Evolutionary conservation across 768 basidiomycete genomes (phyloP), one percentile per base, ranked within the genome.

Genomic region (Albatrellus ellisii): DNA sequence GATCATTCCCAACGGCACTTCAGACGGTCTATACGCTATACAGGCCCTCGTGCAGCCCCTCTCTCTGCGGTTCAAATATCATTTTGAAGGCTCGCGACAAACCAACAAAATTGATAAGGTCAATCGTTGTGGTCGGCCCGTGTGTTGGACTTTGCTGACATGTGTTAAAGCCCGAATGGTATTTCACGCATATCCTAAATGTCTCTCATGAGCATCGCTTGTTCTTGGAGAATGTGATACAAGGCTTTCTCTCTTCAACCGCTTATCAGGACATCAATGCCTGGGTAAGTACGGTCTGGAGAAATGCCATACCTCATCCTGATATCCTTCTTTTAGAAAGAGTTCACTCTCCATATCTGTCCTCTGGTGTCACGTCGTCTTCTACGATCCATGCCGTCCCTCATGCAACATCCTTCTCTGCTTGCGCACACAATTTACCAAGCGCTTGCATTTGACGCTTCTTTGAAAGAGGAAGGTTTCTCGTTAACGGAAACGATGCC

Each of bases 351-450:
- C 6, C 68, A 86, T 21, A 75, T 97, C 18, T 62, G 94, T 22
- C 86, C 88, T 0, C 60, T 91, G 6, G 67, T 92, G 3, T 65
- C 78, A 6, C 70, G 77, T 24, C 89, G 97, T 52, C 65, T 98
- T 10, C 70, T 67, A 31, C 75, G 73, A 34, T 79, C 85, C 0
- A 65, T 91, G 26, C 85, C 90, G 0, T 56, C 70, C 15, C 60
- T 98, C 9, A 62, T 98, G 4, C 62, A 74, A 2, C 77, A 80
- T 49, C 86, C 95, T 0, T 76, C 90, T 0, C 62, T 98, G 17
- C 67, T 99, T 6, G 95, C 95, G 2, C 94, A 99, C 54, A 97
- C 91, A 1, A 82, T 98, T 36, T 94, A 94, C 56, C 89, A 98
- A 58, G 75, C 91, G 0, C 64, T 98, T 3, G 59, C 78, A 0